phyloP scores from a whole-genome alignment of 257 asterid genomes.

The Echites panduratus region DNA sequence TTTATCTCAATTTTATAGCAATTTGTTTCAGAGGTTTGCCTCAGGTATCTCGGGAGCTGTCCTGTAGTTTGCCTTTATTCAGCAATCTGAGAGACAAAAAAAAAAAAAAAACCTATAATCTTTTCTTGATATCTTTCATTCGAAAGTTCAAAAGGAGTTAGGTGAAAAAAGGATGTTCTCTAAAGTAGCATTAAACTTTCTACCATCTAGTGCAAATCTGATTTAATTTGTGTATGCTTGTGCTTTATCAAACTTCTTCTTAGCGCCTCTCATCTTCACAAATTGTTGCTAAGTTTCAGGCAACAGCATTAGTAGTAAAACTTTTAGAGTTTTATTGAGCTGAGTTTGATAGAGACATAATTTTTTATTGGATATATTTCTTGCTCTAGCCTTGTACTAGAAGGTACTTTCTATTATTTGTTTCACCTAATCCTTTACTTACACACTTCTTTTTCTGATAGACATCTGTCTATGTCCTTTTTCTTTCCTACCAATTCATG shows the following conservation, averaged over 20 bases:
- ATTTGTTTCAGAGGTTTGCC: slow-evolving; percentile 1
- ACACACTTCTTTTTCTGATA: background rate
- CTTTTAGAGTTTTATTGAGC: background rate
- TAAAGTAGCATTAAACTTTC: background rate
- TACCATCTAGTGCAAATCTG: background rate
- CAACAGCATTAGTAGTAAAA: background rate
- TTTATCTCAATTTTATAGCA: background rate
- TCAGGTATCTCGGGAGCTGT: background rate
- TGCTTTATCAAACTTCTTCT: background rate
- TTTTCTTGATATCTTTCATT: background rate
- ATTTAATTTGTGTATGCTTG: background rate
- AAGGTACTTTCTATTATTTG: background rate
- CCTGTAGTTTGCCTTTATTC: background rate
- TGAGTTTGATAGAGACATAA: background rate
- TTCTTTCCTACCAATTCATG: background rate
- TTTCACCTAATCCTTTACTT: background rate
- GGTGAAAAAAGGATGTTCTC: background rate
- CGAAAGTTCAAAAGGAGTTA: background rate
- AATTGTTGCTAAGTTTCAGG: background rate
- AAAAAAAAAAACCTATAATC: too few relatives aligned
- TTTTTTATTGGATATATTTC: background rate
- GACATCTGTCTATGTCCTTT: background rate
- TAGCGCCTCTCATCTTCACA: background rate
- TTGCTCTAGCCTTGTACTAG: background rate
- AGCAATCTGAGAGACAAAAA: background rate